These are phyloP conservation scores for Pseudocercospora fijiensis DNA, from an alignment of 2,329 filamentous ascomycete genomes.

Conservation along the genomic window DNA sequence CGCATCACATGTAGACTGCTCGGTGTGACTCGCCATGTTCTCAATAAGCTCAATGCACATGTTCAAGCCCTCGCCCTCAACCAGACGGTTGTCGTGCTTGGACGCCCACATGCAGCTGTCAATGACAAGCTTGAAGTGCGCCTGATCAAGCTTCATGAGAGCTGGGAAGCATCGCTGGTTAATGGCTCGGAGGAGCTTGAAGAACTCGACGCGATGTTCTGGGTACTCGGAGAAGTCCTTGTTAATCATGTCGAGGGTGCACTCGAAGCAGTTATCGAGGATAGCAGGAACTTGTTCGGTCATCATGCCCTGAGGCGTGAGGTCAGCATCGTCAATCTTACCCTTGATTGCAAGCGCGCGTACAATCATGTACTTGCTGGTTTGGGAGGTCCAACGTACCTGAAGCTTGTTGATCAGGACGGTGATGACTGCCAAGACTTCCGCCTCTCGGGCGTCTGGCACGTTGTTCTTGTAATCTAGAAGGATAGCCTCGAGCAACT, in stretches of 20 bases:
- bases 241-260: constrained; percentile 99
- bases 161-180: constrained; percentile 97
- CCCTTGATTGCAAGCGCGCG: constrained; percentile 26
- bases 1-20: constrained; percentile 78
- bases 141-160: constrained; percentile 86
- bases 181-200: constrained; percentile 92
- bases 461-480: constrained; percentile 98
- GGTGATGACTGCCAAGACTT: constrained; percentile 96
- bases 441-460: constrained; percentile 88
- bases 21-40: constrained; percentile 87
- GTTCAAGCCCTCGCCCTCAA: constrained; percentile 91
- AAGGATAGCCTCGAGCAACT: constrained; percentile 87
- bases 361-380: constrained; percentile 52
- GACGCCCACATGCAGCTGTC: constrained; percentile 99
- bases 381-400: constrained; percentile 65
- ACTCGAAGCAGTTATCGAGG: constrained; percentile 98
- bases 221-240: constrained; percentile 99
- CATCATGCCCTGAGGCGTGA: constrained; percentile 71
- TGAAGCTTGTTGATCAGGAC: constrained; percentile 95
- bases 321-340: constrained; percentile 33
- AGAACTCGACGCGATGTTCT: constrained; percentile 98
- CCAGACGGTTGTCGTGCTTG: constrained; percentile 98
- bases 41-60: constrained; percentile 98
- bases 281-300: constrained; percentile 96
- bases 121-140: constrained; percentile 99